phyloP scores from a whole-genome alignment of 768 basidiomycete species.

The Lactifluus echinatus region DNA sequence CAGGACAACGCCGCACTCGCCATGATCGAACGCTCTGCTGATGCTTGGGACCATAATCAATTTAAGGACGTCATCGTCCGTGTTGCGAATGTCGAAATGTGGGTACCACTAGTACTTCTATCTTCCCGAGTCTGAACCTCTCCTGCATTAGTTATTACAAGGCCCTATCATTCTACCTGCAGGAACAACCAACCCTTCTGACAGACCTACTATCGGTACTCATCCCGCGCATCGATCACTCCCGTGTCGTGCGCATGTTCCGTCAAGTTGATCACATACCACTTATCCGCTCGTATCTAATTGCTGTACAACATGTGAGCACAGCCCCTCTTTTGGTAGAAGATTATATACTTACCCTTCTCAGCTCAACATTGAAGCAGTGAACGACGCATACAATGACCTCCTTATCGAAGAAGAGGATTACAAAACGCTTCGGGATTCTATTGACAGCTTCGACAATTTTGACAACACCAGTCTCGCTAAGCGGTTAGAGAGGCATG shows the following conservation, averaged over 20 bases:
- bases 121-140: slow-evolving; percentile 1
- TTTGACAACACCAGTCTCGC: slow-evolving; percentile 90
- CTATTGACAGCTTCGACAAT: slow-evolving; percentile 97
- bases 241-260: slow-evolving; percentile 94
- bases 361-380: slow-evolving; percentile 90
- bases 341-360: background rate
- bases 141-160: slow-evolving; percentile 72
- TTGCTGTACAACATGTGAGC: slow-evolving; percentile 88
- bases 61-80: slow-evolving; percentile 98
- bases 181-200: slow-evolving; percentile 86
- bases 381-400: slow-evolving; percentile 97
- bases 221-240: slow-evolving; percentile 91
- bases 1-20: slow-evolving; percentile 95
- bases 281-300: slow-evolving; percentile 91
- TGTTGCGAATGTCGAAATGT: slow-evolving; percentile 97
- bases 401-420: slow-evolving; percentile 99
- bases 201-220: slow-evolving; percentile 90
- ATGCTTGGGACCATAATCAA: slow-evolving; percentile 99
- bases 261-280: slow-evolving; percentile 92
- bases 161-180: slow-evolving; percentile 86
- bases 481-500: slow-evolving; percentile 77
- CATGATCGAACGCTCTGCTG: slow-evolving; percentile 98
- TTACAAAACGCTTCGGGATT: slow-evolving; percentile 94
- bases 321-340: background rate
- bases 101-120: slow-evolving; percentile 22